Evolutionary conservation across 192 early-diverging fungal genomes (phyloP), one percentile per base, ranked within the genome.

Genomic region (Coemansia sp.): DNA sequence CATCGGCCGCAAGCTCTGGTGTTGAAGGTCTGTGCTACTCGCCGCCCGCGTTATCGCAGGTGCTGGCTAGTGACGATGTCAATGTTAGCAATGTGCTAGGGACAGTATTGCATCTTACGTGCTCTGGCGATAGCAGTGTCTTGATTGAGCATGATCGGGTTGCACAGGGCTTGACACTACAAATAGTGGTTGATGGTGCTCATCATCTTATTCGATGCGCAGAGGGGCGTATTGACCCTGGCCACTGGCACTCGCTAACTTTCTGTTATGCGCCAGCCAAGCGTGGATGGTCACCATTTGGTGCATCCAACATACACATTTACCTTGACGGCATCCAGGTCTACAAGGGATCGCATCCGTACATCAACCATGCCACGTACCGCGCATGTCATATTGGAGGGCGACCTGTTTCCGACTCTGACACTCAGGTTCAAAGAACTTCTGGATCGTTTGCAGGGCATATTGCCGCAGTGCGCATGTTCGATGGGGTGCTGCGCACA

Each of bases 251-350:
- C 49, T 76, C 68, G 19, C 8, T 76, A 44, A 23, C 52, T 1
- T 25, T 76, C 7, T 70, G 68, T 52, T 76, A 76, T 32, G 47
- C 64, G 23, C 74, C 68, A 2, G 48, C 68, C 7, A 76, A 76
- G 56, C 74, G 74, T 18, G 67, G 74, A 8, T 76, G 74, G 74
- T 76, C 74, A 25, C 74, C 74, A 25, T 76, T 76, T 52, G 68
- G 68, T 18, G 60, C 64, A 9, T 76, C 74, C 10, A 76, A 76
- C 47, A 12, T 76, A 25, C 60, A 60, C 50, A 19, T 76, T 4
- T 76, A 76, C 50, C 25, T 71, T 16, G 59, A 70, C 27, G 67
- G 68, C 12, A 61, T 44, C 27, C 60, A 60, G 50, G 55, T 26
- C 14, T 49, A 69, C 61, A 76, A 76, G 60, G 56, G 68, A 1